Percentiles rank a stretch among this genome's conserved stretches.
Conservation (phyloP, 1,284 basidiomycete genomes). For the Malassezia obtusa region DNA sequence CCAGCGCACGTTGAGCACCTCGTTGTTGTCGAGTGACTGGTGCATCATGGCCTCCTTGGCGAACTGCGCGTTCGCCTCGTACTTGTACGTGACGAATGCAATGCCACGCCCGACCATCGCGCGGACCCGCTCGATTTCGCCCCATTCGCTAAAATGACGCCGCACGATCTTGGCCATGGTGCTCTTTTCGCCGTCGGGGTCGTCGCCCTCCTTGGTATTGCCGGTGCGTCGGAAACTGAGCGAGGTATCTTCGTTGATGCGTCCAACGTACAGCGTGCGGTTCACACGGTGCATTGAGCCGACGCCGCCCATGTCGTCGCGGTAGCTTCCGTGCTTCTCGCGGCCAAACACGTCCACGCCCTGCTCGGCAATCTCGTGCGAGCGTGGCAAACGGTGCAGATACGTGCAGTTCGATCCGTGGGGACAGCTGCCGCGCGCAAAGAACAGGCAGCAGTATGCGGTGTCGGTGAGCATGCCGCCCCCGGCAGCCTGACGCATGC, state of each 20-base stretch:
- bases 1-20: slow-evolving; percentile 68
- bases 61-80: slow-evolving; percentile 77
- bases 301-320: slow-evolving; percentile 99
- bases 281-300: slow-evolving; percentile 90
- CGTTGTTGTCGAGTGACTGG: slow-evolving; percentile 92
- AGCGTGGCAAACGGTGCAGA: slow-evolving; percentile 64
- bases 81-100: slow-evolving; percentile 89
- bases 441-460: slow-evolving; percentile 92
- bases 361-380: slow-evolving; percentile 66
- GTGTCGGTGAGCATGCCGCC: slow-evolving; percentile 52
- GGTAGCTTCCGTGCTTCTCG: slow-evolving; percentile 92
- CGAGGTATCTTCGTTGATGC: slow-evolving; percentile 55
- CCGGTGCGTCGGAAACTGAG: slow-evolving; percentile 21
- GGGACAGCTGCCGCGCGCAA: slow-evolving; percentile 88
- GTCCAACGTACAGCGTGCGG: slow-evolving; percentile 84
- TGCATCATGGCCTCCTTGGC: slow-evolving; percentile 99
- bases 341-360: slow-evolving; percentile 93
- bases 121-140: slow-evolving; percentile 84
- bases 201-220: slow-evolving; percentile 22
- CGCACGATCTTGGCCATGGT: slow-evolving; percentile 35
- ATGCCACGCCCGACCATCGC: slow-evolving; percentile 87
- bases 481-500: slow-evolving; percentile 3
- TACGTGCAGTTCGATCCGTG: slow-evolving; percentile 94
- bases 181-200: slow-evolving; percentile 21
- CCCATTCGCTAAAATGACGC: slow-evolving; percentile 88